A percentile compares a stretch with the other conserved stretches of the same genome.
phyloP scores from a whole-genome alignment of 2,329 filamentous ascomycete species.

The Lasiodiplodia citricola region DNA sequence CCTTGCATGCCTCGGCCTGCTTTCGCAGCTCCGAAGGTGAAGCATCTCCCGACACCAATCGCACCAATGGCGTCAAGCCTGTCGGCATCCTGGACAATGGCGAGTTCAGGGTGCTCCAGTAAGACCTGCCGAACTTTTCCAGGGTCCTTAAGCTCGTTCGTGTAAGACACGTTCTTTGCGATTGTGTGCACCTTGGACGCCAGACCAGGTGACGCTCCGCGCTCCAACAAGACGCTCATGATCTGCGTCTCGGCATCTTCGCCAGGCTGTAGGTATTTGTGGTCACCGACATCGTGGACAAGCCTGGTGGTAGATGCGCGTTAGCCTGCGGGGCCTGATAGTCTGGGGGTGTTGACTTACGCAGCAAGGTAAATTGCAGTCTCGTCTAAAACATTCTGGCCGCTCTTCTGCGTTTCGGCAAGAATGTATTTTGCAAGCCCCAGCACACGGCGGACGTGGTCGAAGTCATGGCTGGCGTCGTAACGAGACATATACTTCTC shows the following conservation, averaged over 20 bases:
- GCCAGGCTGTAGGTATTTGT: conserved; percentile 69
- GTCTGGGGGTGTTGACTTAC: conserved; percentile 28
- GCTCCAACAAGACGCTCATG: conserved; percentile 58
- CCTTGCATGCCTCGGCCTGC: conserved; percentile 42
- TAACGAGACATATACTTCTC: conserved; percentile 44
- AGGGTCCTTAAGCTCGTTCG: conserved; percentile 71
- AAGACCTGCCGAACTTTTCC: conserved; percentile 66
- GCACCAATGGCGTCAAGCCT: conserved; percentile 89
- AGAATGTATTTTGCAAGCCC: conserved; percentile 73
- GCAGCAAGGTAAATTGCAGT: conserved; percentile 70
- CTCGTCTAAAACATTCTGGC: conserved; percentile 52
- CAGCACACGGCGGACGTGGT: conserved; percentile 80
- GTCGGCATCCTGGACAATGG: conserved; percentile 90
- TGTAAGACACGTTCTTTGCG: conserved; percentile 79
- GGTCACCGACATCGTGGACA: conserved; percentile 88
- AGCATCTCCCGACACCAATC: conserved; percentile 79
- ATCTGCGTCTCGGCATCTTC: conserved; percentile 65
- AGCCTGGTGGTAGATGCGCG: conserved; percentile 46
- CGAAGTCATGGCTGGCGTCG: conserved; percentile 79
- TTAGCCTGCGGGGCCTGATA: not conserved
- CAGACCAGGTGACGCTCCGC: conserved; percentile 63
- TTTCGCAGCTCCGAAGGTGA: conserved; percentile 76
- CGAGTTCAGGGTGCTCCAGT: conserved; percentile 72
- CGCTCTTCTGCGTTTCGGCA: conserved; percentile 49
- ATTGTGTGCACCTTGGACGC: conserved; percentile 73